Evolutionary conservation across 192 early-diverging fungal species (phyloP), one percentile per base, ranked within the genome.

Genomic region (Spizellomyces punctatus): DNA sequence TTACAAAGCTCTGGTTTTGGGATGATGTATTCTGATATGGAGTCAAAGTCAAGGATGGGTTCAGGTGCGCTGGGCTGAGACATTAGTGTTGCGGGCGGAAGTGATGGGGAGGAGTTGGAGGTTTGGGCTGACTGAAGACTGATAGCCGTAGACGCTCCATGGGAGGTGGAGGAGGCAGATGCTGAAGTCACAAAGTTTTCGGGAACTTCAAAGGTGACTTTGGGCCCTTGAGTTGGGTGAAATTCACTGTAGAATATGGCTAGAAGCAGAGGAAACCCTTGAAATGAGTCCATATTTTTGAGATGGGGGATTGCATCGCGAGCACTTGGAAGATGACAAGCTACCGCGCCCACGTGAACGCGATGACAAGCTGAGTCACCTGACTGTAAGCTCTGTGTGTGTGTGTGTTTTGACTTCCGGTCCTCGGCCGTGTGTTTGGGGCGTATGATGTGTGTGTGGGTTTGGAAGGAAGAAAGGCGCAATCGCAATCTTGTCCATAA

Each of bases 221-320:
- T 84, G 3, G 92, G 91, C 8, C 94, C 94, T 67, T 91, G 89
- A 2, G 78, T 79, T 5, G 82, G 83, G 74, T 95, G 87, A 74
- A 95, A 95, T 36, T 91, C 90, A 63, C 84, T 76, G 82, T 90
- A 95, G 67, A 94, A 95, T 46, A 95, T 85, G 64, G 89, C 88
- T 50, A 86, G 82, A 21, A 95, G 76, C 27, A 80, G 83, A 41
- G 93, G 92, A 72, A 91, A 91, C 47, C 85, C 74, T 80, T 78
- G 66, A 46, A 75, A 75, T 6, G 66, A n/a, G 73, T 68, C 66
- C 73, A 81, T 77, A 54, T 36, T 36, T 36, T 36, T 36, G 27
- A 36, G 27, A 36, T 36, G 27, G 27, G 27, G 0, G 27, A 36
- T 36, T 36, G 27, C 27, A 36, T 36, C 27, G 27, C 27, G 27